Conservation (phyloP, 805 yeast species). For the Cyberlindnera veronae region DNA sequence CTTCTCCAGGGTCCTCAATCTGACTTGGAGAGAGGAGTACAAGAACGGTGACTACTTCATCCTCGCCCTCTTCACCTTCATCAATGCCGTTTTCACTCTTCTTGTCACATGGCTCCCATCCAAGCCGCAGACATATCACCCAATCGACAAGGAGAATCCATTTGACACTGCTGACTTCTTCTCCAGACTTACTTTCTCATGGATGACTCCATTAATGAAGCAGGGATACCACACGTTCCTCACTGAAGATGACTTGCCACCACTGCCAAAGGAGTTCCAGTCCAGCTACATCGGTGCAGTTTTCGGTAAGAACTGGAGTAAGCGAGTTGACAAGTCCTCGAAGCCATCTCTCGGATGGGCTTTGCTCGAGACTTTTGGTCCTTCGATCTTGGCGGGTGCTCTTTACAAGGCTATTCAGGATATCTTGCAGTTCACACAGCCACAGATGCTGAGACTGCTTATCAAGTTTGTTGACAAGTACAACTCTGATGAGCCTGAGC, state of each 20-base stretch:
- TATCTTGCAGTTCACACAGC: constrained; percentile 76
- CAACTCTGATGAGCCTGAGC: constrained; percentile 38
- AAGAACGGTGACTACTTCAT: constrained; percentile 24
- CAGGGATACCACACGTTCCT: constrained; percentile 64
- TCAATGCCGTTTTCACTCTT: constrained; percentile 31
- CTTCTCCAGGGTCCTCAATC: constrained; percentile 40
- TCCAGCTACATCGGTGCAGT: constrained; percentile 47
- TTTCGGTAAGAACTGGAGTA: constrained; percentile 61
- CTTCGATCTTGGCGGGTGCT: constrained; percentile 64
- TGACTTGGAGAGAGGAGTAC: constrained; percentile 32
- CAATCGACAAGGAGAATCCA: constrained; percentile 33
- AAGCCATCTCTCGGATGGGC: constrained; percentile 57
- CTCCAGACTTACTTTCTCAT: constrained; percentile 73
- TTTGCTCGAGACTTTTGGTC: constrained; percentile 66
- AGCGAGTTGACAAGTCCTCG: constrained; percentile 46
- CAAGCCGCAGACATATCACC: constrained; percentile 38
- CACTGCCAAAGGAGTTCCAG: constrained; percentile 65
- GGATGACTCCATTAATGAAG: constrained; percentile 90
- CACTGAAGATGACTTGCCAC: constrained; percentile 67
- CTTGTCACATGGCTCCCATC: constrained; percentile 37
- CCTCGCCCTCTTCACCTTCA: constrained; percentile 31
- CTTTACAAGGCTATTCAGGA: constrained; percentile 76
- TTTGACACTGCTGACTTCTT: constrained; percentile 56
- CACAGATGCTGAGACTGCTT: constrained; percentile 67
- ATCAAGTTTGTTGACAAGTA: constrained; percentile 55